These are phyloP conservation scores for Solioccasus polychromus DNA, from an alignment of 768 basidiomycete species.

Conservation along the genomic window DNA sequence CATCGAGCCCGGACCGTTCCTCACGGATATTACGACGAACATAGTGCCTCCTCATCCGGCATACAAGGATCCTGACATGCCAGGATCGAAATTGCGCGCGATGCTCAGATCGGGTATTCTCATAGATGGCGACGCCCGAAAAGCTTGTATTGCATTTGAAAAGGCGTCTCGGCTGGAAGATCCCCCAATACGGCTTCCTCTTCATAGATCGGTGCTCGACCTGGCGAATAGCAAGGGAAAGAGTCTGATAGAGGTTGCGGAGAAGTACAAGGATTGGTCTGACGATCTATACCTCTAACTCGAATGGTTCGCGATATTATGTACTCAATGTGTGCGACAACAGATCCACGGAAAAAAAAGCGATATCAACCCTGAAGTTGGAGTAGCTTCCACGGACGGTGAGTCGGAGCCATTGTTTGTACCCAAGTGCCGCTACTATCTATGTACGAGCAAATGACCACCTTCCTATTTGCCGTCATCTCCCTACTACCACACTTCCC, in stretches of 20 bases:
- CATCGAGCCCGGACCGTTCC: conserved; percentile 21
- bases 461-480: too few species aligned
- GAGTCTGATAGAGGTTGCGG: conserved; percentile 6
- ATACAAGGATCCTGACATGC: conserved; percentile 14
- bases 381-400: too few species aligned
- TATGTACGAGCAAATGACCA: too few species aligned
- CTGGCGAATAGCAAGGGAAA: conserved; percentile 11
- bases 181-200: conserved; percentile 19
- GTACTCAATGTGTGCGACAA: too few species aligned
- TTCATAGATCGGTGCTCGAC: conserved; percentile 9
- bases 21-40: not conserved
- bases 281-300: conserved; percentile 20
- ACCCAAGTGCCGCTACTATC: too few species aligned
- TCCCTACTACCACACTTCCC: too few species aligned
- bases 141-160: conserved; percentile 21
- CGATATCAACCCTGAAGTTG: too few species aligned
- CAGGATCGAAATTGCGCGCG: conserved; percentile 7
- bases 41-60: conserved; percentile 11
- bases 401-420: too few species aligned
- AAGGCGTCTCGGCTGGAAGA: conserved; percentile 17
- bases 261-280: conserved; percentile 24
- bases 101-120: not conserved
- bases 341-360: too few species aligned
- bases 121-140: conserved; percentile 17
- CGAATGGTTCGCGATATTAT: too few species aligned